Base-by-base conservation (phyloP, 73 alveolate species). In the Paramecium biaurelia region DNA sequence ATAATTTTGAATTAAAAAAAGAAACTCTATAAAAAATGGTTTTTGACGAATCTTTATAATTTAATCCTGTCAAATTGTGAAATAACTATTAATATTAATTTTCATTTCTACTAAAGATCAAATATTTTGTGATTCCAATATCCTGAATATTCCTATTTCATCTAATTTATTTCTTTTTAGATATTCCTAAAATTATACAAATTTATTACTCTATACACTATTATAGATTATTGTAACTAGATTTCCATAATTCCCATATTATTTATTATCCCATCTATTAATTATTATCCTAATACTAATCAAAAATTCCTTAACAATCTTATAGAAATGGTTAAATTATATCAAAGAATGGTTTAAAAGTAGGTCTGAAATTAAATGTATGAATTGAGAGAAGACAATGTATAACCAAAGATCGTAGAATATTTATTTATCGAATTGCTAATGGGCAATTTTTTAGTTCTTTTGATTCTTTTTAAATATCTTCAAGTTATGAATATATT, bases 1-100 rank as follows among this genome's bases (percentile, higher is more conserved):
- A 96, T 92, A 94, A 96, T 42, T 96, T 96, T 76, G 97, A 95
- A 53, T 97, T 97, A 18, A 96, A 97, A 15, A 96, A 95, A 92
- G 98, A 96, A 26, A 87, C 93, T 4, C 85, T 96, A 35, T 93
- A 96, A 92, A 76, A 92, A 76, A 95, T 96, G 97, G 97, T 96
- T 57, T 96, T 93, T 82, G 96, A 96, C 34, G 97, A 94, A 88
- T 47, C 97, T 20, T 92, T 95, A 67, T 76, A 92, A 76, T 96
- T 96, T 95, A 97, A 96, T 68, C 96, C 95, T 15, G 95, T 43
- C 92, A 56, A 85, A 70, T 70, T 47, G 26, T 47, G 59, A 47
- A 47, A 47, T 47, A 47, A 47, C 59, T 47, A 47, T 47, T 47
- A 47, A 47, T 47, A 15, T 47, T 58, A 10, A 23, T 58, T 20